Percentiles rank a stretch among this genome's conserved stretches.
Conservation (phyloP, 345 rosid species). For the Hibiscus trionum region DNA sequence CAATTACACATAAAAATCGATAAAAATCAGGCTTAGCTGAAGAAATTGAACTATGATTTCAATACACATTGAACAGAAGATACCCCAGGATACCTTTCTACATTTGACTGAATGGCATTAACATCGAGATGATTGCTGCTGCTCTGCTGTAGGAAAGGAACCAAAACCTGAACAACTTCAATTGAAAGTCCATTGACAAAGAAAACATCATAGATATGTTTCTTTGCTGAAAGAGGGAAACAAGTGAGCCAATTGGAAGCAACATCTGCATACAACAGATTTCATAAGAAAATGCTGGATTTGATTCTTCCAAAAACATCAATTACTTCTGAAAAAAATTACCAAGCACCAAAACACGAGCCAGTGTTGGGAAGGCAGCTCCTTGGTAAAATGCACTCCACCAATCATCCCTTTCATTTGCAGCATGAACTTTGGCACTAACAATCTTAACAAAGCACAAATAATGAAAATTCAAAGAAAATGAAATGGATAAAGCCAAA, state of each 20-base stretch:
- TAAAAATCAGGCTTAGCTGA: neutral
- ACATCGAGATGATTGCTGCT: constrained; percentile 28
- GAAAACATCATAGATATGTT: constrained; percentile 71
- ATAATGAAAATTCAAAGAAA: neutral
- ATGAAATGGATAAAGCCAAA: neutral
- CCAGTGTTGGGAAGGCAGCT: constrained; percentile 63
- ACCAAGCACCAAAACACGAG: constrained; percentile 70
- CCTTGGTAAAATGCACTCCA: constrained; percentile 59
- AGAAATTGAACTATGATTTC: constrained; percentile 1
- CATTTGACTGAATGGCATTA: constrained; percentile 45
- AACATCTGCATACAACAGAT: constrained; percentile 49
- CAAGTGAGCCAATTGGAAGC: constrained; percentile 87
- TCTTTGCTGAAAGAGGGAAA: constrained; percentile 67
- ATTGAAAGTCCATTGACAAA: constrained; percentile 56
- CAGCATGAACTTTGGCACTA: constrained; percentile 30
- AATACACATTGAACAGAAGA: neutral
- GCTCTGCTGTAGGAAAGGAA: constrained; percentile 49
- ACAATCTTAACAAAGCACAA: constrained; percentile 29
- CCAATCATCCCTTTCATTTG: constrained; percentile 42
- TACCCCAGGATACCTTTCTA: constrained; percentile 48
- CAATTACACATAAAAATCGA: neutral
- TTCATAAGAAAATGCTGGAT: neutral
- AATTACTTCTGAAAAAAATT: constrained; percentile 1
- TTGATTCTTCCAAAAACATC: neutral
- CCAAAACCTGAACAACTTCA: constrained; percentile 72